Base-by-base conservation (phyloP, 2,329 filamentous ascomycete genomes). In the Neobulgaria alba region DNA sequence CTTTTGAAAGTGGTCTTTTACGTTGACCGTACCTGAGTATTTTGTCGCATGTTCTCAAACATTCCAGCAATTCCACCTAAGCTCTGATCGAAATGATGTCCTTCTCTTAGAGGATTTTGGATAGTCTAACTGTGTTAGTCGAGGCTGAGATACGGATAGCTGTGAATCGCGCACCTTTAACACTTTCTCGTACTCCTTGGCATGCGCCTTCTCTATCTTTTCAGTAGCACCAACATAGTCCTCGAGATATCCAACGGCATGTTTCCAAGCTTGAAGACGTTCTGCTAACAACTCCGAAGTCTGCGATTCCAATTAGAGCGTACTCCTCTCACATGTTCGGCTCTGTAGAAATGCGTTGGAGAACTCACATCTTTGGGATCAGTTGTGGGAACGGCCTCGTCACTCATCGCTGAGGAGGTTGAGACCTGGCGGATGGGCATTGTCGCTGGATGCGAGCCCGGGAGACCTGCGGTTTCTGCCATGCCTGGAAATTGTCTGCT, bases 181-280 rank as follows among this genome's bases (percentile, higher is more conserved):
- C 8, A 92, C 81, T 65, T 85, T 90, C 68, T 96, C 89, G 58
- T 95, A 95, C 63, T 96, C 90, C 68, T 95, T 96, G 40, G 86
- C 79, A 54, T 95, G 83, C 9, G 77, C 73, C 59, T 80, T 82
- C 59, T 95, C 82, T 43, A 86, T 72, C 71, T 90, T 95, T 63
- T 95, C 88, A 3, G 88, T 85, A 5, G 84, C 80, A 20, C 68
- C 69, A 56, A 96, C 73, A 62, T 95, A 98, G 38, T 94, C 87
- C 64, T 96, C 88, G 35, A 98, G 73, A 59, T 95, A 90, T 42
- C 73, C 85, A 48, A 88, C 85, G 46, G 89, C 86, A 62, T 96
- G 90, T 63, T 95, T 96, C 88, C 88, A 98, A 34, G 92, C 92
- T 57, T 85, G 83, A 46, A 98, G 72, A 50, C 92, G 79, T 68